Conservation (phyloP, 1,284 basidiomycete genomes). For the Dichomitus squalens region DNA sequence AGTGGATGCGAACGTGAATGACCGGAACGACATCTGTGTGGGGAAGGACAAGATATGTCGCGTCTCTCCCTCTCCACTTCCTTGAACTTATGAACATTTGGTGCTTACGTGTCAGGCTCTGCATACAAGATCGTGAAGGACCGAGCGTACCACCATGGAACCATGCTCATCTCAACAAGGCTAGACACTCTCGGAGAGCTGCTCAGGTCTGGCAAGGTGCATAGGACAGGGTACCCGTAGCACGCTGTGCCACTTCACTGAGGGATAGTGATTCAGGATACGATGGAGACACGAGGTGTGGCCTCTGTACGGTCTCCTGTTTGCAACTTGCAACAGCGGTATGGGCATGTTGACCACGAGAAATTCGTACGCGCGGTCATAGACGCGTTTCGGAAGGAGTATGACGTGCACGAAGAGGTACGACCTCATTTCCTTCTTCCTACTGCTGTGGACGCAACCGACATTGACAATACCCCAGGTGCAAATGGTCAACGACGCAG, state of each 20-base stretch:
- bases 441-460: no score
- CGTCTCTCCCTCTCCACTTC: background rate
- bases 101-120: conserved; percentile 86
- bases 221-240: conserved; percentile 15
- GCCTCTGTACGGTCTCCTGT: conserved; percentile 93
- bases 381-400: conserved; percentile 69
- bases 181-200: conserved; percentile 74
- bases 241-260: conserved; percentile 5
- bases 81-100: conserved; percentile 6
- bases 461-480: conserved; percentile 25
- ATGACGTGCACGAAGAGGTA: conserved; percentile 53
- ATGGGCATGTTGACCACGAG: conserved; percentile 61
- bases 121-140: conserved; percentile 95
- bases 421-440: conserved; percentile 4
- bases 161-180: conserved; percentile 93
- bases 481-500: conserved; percentile 45
- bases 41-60: conserved; percentile 81
- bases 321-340: conserved; percentile 74
- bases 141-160: conserved; percentile 97
- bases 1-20: conserved; percentile 80
- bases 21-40: conserved; percentile 89
- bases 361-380: conserved; percentile 76
- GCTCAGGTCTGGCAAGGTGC: conserved; percentile 72
- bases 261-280: conserved; percentile 47
- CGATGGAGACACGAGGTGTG: conserved; percentile 85